phyloP scores from a whole-genome alignment of 345 rosid genomes.

The Conringia planisiliqua region DNA sequence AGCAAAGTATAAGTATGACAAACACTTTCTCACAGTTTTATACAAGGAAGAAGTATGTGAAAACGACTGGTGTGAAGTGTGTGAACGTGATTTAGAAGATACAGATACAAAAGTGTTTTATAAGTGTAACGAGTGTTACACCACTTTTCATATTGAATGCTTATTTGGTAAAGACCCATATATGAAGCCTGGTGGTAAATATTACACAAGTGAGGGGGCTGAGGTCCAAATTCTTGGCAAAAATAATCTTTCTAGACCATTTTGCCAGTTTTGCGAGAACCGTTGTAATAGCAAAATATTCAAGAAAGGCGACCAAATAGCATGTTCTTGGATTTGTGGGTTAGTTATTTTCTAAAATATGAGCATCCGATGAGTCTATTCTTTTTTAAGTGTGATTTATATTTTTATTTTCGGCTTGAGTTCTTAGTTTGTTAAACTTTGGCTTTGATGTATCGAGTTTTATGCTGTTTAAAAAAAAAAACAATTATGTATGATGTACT shows the following conservation, averaged over 20 bases:
- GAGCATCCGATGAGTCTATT: no score
- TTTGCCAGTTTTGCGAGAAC: neutral
- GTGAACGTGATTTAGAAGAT: neutral
- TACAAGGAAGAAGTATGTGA: neutral
- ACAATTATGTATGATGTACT: no score
- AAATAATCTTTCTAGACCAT: neutral
- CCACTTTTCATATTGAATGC: neutral
- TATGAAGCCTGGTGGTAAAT: neutral
- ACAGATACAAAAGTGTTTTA: neutral
- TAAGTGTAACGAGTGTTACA: neutral
- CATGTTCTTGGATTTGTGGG: neutral
- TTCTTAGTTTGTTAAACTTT: no score
- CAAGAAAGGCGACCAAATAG: neutral
- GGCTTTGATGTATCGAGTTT: no score
- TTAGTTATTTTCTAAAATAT: no score
- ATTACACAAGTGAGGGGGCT: neutral
- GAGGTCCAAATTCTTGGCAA: neutral
- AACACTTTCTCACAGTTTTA: neutral
- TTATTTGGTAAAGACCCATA: neutral
- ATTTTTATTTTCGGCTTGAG: no score
- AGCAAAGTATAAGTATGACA: neutral
- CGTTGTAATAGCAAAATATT: neutral
- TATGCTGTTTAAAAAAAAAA: no score
- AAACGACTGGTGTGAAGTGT: neutral
- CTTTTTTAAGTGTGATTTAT: no score